These are phyloP conservation scores for Helicocarpus griseus DNA, from an alignment of 2,329 filamentous ascomycete species.

Conservation along the genomic window DNA sequence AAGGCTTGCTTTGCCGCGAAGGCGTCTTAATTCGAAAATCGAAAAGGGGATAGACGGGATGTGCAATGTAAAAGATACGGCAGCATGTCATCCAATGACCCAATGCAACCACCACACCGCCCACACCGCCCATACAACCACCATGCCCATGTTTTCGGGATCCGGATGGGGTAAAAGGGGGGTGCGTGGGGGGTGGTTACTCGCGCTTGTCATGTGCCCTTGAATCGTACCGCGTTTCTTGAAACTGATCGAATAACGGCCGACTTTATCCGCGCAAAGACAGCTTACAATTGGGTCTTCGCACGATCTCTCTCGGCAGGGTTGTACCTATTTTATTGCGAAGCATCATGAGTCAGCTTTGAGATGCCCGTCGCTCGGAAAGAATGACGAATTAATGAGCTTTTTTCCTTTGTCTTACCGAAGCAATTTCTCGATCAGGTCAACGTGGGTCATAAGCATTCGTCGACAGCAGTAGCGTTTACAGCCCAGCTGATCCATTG, in stretches of 20 bases:
- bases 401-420: conserved; percentile 50
- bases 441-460: conserved; percentile 99
- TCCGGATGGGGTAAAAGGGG: not conserved
- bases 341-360: not conserved
- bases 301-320: conserved; percentile 39
- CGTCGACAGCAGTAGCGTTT: conserved; percentile 96
- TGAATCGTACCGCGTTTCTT: too few species aligned
- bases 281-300: conserved; percentile 23
- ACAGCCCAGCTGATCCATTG: conserved; percentile 88
- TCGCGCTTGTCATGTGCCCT: too few species aligned
- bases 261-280: not conserved
- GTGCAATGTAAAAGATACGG: too few species aligned
- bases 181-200: too few species aligned
- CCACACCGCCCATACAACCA: too few species aligned
- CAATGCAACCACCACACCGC: too few species aligned
- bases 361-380: not conserved
- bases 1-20: too few species aligned
- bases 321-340: conserved; percentile 33
- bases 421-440: conserved; percentile 95
- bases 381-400: conserved; percentile 2
- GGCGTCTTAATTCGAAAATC: too few species aligned
- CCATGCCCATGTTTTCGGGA: not conserved
- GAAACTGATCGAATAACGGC: not conserved
- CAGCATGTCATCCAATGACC: too few species aligned
- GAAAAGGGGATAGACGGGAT: too few species aligned